These are phyloP conservation scores for Boletellus dicymbophilus DNA, from an alignment of 1,284 basidiomycete species.

Conservation along the genomic window DNA sequence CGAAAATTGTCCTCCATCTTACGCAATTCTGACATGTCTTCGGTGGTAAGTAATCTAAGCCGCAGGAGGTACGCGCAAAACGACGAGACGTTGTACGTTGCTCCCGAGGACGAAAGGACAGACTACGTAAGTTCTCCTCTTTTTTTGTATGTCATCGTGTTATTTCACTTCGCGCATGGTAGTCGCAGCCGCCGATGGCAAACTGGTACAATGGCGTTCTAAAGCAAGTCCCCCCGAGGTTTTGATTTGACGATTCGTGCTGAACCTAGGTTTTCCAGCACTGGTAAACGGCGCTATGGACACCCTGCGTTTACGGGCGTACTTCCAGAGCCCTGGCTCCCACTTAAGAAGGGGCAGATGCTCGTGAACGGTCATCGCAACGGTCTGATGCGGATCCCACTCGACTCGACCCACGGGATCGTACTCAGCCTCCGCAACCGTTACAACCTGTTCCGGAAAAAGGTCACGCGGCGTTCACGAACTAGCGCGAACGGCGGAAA, in stretches of 20 bases:
- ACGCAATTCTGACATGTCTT: slow-evolving; percentile 8
- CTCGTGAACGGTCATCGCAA: slow-evolving; percentile 54
- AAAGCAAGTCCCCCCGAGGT: slow-evolving; percentile 57
- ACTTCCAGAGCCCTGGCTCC: slow-evolving; percentile 90
- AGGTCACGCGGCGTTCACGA: slow-evolving; percentile 22
- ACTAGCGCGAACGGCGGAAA: slow-evolving; percentile 14
- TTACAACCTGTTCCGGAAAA: slow-evolving; percentile 50
- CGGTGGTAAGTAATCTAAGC: slow-evolving; percentile 69
- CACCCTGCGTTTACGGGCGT: slow-evolving; percentile 90
- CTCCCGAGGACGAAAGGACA: slow-evolving; percentile 86
- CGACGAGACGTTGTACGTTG: slow-evolving; percentile 94
- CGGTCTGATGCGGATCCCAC: slow-evolving; percentile 33
- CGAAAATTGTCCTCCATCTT: neutral
- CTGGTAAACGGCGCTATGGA: slow-evolving; percentile 85
- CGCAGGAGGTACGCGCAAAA: slow-evolving; percentile 86
- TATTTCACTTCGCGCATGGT: slow-evolving; percentile 10
- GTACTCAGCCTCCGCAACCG: slow-evolving; percentile 75
- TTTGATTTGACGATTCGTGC: neutral
- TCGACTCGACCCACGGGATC: slow-evolving; percentile 59
- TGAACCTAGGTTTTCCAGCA: slow-evolving; percentile 46
- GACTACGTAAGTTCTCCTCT: slow-evolving; percentile 71
- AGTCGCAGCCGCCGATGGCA: slow-evolving; percentile 94
- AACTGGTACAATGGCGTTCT: slow-evolving; percentile 91
- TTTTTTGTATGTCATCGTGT: neutral
- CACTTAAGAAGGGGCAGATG: slow-evolving; percentile 77